Conservation (phyloP, 306 rosid species). For the Cajanus cajan region DNA sequence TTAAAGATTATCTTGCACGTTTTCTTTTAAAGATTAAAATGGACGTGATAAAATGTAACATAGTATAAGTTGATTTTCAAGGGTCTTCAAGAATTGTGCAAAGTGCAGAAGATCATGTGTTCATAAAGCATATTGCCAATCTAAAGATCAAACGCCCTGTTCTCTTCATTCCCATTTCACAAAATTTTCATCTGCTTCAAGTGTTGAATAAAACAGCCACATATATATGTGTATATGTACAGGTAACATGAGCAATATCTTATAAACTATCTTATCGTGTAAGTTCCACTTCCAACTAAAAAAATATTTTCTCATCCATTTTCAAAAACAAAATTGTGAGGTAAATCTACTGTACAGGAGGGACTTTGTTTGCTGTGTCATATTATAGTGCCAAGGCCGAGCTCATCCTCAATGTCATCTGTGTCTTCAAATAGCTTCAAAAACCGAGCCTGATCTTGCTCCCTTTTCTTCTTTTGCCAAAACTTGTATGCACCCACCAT, state of each 20-base stretch:
- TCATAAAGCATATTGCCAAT: no score
- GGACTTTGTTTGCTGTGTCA: slow-evolving; percentile 46
- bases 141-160: no score
- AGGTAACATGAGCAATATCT: slow-evolving; percentile 22
- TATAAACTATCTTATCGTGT: background rate
- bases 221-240: slow-evolving; percentile 1
- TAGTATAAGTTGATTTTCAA: no score
- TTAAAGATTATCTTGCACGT: no score
- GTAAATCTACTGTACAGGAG: slow-evolving; percentile 48
- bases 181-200: background rate
- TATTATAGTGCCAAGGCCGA: slow-evolving; percentile 60
- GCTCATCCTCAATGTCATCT: slow-evolving; percentile 88
- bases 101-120: no score
- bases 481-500: slow-evolving; percentile 49
- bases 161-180: background rate
- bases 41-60: no score
- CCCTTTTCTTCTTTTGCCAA: slow-evolving; percentile 88
- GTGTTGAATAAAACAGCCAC: background rate
- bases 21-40: no score
- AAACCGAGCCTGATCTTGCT: slow-evolving; percentile 91
- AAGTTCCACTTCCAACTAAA: background rate
- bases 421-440: slow-evolving; percentile 86
- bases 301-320: slow-evolving; percentile 11
- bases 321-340: slow-evolving; percentile 43
- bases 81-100: no score